Evolutionary conservation across 148 eudicot species (phyloP), one percentile per base, ranked within the genome.

Genomic region (Nyssa sinensis): DNA sequence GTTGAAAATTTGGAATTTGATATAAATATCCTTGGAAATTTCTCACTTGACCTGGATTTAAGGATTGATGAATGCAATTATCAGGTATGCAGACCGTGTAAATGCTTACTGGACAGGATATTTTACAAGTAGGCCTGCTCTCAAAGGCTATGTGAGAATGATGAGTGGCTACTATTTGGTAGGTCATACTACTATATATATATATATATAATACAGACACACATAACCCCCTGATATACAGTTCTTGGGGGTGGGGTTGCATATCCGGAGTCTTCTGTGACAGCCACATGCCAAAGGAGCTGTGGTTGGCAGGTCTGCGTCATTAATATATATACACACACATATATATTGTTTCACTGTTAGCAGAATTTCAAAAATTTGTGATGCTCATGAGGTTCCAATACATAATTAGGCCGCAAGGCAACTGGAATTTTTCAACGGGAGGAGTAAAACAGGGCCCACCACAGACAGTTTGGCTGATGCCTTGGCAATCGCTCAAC

Each of bases 91-190:
- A 74, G 94, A 89, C 86, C 83, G 89, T 72, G 23, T 76, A 78
- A 85, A 93, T 86, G 96, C 87, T 73, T 95, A 95, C 75, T 95
- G 97, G 98, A 93, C 99, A 19, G 99, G 99, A 37, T 95, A 89
- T 75, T 95, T 90, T 78, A 92, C 93, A 32, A 95, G 99, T 70
- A 86, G 99, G 82, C 98, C 99, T 75, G 84, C 88, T 62, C 75
- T 89, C 69, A 95, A 95, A 82, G 87, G 91, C 77, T 95, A 93
- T 79, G 98, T 95, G 33, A 88, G 99, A 84, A 74, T 77, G 70
- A 67, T 95, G 93, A 91, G 99, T 77, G 94, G 93, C 80, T 95
- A 95, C 82, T 93, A 93, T 85, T 37, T 95, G 96, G 99, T 93
- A 82, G 47, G 84, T 59, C 39, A n/a, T n/a, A n/a, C n/a, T 44